phyloP scores from a whole-genome alignment of 1,284 basidiomycete genomes.

The Sporisorium sorghi region DNA sequence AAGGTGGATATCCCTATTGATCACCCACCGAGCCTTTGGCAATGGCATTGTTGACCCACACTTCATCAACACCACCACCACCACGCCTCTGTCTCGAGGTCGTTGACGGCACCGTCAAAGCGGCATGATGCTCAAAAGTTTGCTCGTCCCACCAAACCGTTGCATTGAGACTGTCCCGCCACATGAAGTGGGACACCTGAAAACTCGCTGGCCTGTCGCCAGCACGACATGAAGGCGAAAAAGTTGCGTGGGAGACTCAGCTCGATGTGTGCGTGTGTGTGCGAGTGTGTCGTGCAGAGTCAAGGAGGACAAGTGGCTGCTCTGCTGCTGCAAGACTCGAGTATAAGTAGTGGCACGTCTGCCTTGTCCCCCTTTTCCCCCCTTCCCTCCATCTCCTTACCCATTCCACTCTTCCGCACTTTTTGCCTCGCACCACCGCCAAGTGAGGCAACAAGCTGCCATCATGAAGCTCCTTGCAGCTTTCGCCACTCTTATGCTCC shows the following conservation, averaged over 20 bases:
- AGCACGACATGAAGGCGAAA: constrained; percentile 15
- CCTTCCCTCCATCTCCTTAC: not conserved
- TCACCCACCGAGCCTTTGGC: not conserved
- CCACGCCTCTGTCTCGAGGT: not conserved
- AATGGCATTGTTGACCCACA: constrained; percentile 1
- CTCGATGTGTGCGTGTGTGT: no score
- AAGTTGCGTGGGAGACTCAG: constrained; percentile 7
- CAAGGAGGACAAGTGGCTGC: not conserved
- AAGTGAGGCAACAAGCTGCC: not conserved
- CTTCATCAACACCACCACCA: not conserved
- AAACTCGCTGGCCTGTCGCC: constrained; percentile 11
- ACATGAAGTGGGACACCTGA: constrained; percentile 8
- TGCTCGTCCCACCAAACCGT: constrained; percentile 6
- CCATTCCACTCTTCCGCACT: not conserved
- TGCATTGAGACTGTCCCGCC: not conserved
- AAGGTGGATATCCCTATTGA: not conserved
- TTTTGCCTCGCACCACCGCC: not conserved
- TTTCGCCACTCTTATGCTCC: constrained; percentile 9
- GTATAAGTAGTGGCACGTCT: not conserved
- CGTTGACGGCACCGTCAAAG: not conserved
- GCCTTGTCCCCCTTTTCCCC: not conserved
- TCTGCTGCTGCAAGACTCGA: not conserved
- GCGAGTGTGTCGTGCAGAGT: no score
- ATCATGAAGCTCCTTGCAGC: constrained; percentile 20
- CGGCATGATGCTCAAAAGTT: not conserved